Evolutionary conservation across 208 protist genomes (phyloP), one percentile per base, ranked within the genome.

Genomic region (Leishmania tarentolae): DNA sequence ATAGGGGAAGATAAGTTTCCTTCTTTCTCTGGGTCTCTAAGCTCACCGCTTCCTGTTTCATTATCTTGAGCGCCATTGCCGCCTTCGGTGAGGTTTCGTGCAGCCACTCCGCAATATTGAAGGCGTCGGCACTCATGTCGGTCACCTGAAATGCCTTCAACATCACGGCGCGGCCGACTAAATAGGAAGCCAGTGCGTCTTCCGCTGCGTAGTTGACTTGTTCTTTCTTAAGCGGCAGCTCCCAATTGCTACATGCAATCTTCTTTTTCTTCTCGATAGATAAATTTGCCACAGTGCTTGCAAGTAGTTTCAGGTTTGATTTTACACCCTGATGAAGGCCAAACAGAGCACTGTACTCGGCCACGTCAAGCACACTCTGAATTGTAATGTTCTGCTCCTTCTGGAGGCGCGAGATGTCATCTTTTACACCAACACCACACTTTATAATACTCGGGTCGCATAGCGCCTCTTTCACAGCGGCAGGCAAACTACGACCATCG

Each of bases 191-290:
- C 28, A 94, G 71, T 19, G 90, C 90, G 70, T 94, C 90, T 40
- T 94, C 90, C 3, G 87, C 90, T 2, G 84, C 83, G 75, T 94
- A 94, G 47, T 80, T 68, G n/a, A 87, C 42, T 69, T 89, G 81
- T 9, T 4, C 42, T 7, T 74, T 21, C 35, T 42, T 52, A 28
- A 94, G 87, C 15, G 61, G 77, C n/a, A 86, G 78, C 76, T 94
- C 90, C 90, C 90, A 94, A 75, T 94, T 91, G 83, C 86, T 92
- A 19, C 85, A 70, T 17, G 87, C 88, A 13, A 92, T 81, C 2
- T 46, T 74, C 11, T 86, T 78, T 73, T 82, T 46, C 81, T 91
- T 91, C 61, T 86, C 79, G 50, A 92, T 92, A 11, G 52, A 19
- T 42, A 90, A 24, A 21, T 71, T 65, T 0, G 63, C 79, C 3